These are phyloP conservation scores for Metarhizium rileyi DNA, from an alignment of 2,329 filamentous ascomycete genomes.

Conservation along the genomic window DNA sequence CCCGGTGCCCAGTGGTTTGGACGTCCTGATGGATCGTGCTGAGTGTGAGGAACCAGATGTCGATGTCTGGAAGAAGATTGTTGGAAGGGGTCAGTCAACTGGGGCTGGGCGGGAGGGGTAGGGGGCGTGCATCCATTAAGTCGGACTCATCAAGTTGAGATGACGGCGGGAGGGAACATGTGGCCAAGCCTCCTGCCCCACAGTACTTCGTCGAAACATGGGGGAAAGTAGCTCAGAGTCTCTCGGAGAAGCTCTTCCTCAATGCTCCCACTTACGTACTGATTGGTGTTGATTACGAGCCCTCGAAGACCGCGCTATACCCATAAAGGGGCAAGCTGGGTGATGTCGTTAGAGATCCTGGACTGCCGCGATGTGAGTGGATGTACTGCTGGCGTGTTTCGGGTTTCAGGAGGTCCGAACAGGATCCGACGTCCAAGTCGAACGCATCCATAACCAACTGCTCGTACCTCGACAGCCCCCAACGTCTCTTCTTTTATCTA, in stretches of 20 bases:
- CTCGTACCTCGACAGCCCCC: neutral
- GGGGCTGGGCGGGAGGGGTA: neutral
- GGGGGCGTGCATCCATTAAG: neutral
- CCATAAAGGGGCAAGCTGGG: neutral
- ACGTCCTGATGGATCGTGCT: neutral
- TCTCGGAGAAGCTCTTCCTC: neutral
- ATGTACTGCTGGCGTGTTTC: neutral
- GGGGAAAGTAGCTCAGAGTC: constrained; percentile 5
- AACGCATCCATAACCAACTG: neutral
- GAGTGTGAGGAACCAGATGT: neutral
- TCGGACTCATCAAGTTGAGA: no score
- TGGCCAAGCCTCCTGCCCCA: neutral
- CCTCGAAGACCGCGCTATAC: neutral
- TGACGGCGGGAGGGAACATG: neutral
- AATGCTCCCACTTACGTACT: neutral
- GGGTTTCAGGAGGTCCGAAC: neutral
- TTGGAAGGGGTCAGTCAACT: neutral
- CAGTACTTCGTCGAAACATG: constrained; percentile 10
- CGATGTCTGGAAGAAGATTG: neutral
- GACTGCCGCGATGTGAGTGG: neutral
- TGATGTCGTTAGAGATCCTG: neutral
- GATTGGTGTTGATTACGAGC: neutral
- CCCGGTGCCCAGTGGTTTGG: neutral
- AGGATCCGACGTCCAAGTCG: neutral
- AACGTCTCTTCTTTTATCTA: neutral